A percentile compares a stretch with the other conserved stretches of the same genome.
Conservation (phyloP, 148 eudicot genomes). For the Spergularia marina region DNA sequence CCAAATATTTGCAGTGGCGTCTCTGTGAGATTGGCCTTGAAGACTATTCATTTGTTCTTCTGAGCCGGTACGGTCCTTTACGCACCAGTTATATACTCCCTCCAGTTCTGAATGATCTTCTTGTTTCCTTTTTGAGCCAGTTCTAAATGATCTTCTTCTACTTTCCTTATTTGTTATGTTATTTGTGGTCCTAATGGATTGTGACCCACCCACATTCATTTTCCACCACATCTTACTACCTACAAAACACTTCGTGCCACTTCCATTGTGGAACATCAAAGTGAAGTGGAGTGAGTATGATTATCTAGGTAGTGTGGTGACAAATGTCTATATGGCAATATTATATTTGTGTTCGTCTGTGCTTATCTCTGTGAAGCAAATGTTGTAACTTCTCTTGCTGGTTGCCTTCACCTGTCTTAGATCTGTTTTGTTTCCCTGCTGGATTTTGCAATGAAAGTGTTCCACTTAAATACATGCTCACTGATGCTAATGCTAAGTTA, state of each 20-base stretch:
- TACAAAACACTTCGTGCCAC: too few relatives aligned
- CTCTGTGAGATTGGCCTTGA: constrained; percentile 98
- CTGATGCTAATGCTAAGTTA: too few relatives aligned
- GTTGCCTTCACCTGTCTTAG: neutral
- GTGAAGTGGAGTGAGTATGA: too few relatives aligned
- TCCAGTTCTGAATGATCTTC: too few relatives aligned
- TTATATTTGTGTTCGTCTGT: neutral
- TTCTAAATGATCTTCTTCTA: too few relatives aligned
- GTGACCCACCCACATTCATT: too few relatives aligned
- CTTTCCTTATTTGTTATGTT: too few relatives aligned
- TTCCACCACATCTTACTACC: too few relatives aligned
- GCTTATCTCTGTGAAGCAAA: neutral
- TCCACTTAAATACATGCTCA: neutral
- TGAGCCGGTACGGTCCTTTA: constrained; percentile 68
- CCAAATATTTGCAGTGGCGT: constrained; percentile 67
- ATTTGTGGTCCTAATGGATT: too few relatives aligned
- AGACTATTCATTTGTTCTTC: constrained; percentile 85
- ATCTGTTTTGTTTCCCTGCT: neutral
- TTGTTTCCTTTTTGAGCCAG: too few relatives aligned
- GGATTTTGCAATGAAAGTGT: neutral
- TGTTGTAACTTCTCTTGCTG: neutral
- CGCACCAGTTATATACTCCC: neutral
- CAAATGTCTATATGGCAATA: neutral
- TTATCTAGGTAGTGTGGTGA: neutral
- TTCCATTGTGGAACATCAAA: too few relatives aligned